Percentiles rank a stretch among this genome's conserved stretches.
These are phyloP conservation scores for Pythium coloratum DNA, from an alignment of 352 stramenopile genomes.

Conservation along the genomic window DNA sequence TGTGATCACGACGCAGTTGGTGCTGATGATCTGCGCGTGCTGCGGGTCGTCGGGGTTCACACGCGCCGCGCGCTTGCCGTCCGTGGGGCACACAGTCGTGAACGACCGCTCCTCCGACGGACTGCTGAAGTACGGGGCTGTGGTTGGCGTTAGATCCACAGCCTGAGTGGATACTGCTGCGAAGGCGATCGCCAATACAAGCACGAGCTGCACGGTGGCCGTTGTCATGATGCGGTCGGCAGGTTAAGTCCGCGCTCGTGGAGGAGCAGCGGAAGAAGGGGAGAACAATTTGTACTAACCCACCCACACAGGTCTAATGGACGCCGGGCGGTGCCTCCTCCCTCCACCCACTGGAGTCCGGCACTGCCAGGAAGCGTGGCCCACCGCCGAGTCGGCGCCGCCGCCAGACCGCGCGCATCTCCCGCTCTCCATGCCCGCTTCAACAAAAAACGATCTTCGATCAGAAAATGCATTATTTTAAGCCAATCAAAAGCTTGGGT, in stretches of 20 bases:
- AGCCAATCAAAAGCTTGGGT: neutral
- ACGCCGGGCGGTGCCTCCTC: neutral
- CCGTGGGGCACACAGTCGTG: conserved; percentile 15
- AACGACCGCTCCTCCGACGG: neutral
- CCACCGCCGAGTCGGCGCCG: neutral
- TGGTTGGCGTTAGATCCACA: neutral
- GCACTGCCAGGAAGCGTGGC: neutral
- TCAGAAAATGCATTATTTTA: neutral
- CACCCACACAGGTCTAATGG: neutral
- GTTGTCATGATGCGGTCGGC: neutral
- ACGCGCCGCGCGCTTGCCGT: conserved; percentile 7
- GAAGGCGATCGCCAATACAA: neutral
- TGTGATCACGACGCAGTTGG: conserved; percentile 9
- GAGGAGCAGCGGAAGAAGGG: neutral
- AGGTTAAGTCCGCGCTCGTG: neutral
- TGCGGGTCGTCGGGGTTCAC: conserved; percentile 2
- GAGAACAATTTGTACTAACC: neutral
- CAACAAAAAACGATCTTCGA: neutral
- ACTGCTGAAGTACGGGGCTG: neutral
- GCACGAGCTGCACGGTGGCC: neutral
- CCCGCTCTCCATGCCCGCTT: neutral
- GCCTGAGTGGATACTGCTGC: neutral
- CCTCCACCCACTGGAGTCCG: neutral
- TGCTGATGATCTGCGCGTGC: conserved; percentile 18
- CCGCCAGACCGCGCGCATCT: neutral